These are phyloP conservation scores for Mrakia hoshinonis DNA, from an alignment of 768 basidiomycete genomes.

Conservation along the genomic window DNA sequence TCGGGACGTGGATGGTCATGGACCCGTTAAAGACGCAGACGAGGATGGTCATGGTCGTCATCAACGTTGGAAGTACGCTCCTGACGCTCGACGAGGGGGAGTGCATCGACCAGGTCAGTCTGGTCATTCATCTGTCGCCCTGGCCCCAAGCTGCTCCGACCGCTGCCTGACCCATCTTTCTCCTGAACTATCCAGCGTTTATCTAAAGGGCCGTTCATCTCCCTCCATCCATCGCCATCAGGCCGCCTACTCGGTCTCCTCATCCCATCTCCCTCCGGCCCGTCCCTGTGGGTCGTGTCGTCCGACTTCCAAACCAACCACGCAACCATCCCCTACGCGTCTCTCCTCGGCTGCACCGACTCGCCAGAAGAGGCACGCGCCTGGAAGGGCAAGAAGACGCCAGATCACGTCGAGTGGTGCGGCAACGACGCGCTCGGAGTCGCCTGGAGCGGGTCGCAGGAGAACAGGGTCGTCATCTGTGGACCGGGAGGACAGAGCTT, in stretches of 20 bases:
- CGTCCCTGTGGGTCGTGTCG: conserved; percentile 79
- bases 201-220: conserved; percentile 77
- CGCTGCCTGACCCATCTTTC: not conserved
- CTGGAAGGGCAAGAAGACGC: conserved; percentile 34
- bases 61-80: conserved; percentile 73
- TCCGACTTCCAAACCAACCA: conserved; percentile 58
- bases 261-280: conserved; percentile 44
- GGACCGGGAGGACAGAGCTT: conserved; percentile 84
- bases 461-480: conserved; percentile 65
- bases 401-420: conserved; percentile 78
- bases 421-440: conserved; percentile 89
- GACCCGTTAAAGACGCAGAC: conserved; percentile 83
- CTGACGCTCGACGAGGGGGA: conserved; percentile 82
- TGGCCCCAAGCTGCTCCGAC: not conserved
- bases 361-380: not conserved
- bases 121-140: not conserved
- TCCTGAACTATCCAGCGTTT: conserved; percentile 49
- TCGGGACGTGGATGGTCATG: conserved; percentile 62
- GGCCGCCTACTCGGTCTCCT: conserved; percentile 83
- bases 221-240: conserved; percentile 82
- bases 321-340: conserved; percentile 42
- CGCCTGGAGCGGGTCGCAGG: conserved; percentile 51
- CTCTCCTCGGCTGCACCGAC: conserved; percentile 9
- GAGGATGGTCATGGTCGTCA: conserved; percentile 77
- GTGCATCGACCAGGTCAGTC: conserved; percentile 57